Percentiles rank a stretch among this genome's conserved stretches.
Conservation (phyloP, 306 rosid species). For the Cicer bijugum region DNA sequence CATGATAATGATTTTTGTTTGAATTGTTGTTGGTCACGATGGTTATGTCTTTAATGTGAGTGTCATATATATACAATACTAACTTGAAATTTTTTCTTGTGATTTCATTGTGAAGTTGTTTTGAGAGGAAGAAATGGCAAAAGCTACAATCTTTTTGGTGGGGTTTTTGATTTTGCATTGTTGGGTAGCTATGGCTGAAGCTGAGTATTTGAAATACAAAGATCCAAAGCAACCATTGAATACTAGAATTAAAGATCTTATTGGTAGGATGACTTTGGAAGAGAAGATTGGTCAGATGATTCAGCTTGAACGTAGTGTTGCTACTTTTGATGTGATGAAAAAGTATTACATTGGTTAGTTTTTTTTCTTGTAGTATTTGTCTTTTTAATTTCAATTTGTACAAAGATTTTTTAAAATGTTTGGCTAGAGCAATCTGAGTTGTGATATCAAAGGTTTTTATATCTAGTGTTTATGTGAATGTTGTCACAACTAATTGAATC, state of each 20-base stretch:
- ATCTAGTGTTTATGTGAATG: too few species aligned
- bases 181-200: conserved; percentile 24
- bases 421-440: background rate
- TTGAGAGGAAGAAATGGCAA: conserved; percentile 42
- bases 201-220: conserved; percentile 46
- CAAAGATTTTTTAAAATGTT: background rate
- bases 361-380: background rate
- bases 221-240: conserved; percentile 51
- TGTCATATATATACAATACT: too few species aligned
- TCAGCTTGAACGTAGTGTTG: conserved; percentile 46
- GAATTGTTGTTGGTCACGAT: too few species aligned
- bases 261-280: conserved; percentile 46
- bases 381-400: background rate
- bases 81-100: background rate
- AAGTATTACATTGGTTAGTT: conserved; percentile 47
- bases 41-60: too few species aligned
- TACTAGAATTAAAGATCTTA: conserved; percentile 42
- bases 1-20: too few species aligned
- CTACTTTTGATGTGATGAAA: conserved; percentile 41
- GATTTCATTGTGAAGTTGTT: conserved; percentile 29
- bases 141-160: background rate
- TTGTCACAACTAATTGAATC: too few species aligned
- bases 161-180: conserved; percentile 41
- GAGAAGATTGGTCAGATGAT: conserved; percentile 53
- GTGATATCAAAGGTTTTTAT: background rate